Base-by-base conservation (phyloP, 108 stramenopile species). In the Skeletonema grethae region DNA sequence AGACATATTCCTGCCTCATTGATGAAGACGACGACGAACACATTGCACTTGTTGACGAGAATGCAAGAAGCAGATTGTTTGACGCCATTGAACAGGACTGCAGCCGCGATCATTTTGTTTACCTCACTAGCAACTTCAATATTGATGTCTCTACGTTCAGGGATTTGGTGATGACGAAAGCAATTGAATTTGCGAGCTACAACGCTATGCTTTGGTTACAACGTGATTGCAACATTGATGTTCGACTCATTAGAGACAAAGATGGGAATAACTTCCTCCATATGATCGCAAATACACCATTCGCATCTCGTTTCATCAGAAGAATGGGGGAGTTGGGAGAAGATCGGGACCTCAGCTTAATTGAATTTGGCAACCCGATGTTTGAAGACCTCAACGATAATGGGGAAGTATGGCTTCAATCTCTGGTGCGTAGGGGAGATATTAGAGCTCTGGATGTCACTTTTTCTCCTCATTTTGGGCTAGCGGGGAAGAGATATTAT, bases 211-310 rank as follows among this genome's bases (percentile, higher is more conserved):
- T 20, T 5, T 67, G 67, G 67, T 48, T 67, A 32, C 67, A 67
- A 20, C 32, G 57, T 36, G 34, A 36, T 32, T 67, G 55, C 30
- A 57, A 10, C 4, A n/a, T 67, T 35, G 55, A 57, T 57, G 35
- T 67, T 36, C 4, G 7, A 56, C 4, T 11, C 15, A 20, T 67
- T 1, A n/a, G 7, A 24, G 67, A 67, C 53, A 20, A 50, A 35
- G 50, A 35, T 20, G 55, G 34, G 32, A 67, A 67, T 34, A 67
- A 55, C 32, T 32, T 67, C 18, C 67, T 67, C 32, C 67, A 67
- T 55, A 34, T 30, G 53, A 67, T 67, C 30, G 67, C 67, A 29
- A 67, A 31, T 32, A 57, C 67, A 5, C 53, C 13, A 22, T 20
- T 20, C 28, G 67, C 67, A 35, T 36, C 55, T 20, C 39, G 67